phyloP scores from a whole-genome alignment of 805 yeast genomes.

The Candida andamanensis region DNA sequence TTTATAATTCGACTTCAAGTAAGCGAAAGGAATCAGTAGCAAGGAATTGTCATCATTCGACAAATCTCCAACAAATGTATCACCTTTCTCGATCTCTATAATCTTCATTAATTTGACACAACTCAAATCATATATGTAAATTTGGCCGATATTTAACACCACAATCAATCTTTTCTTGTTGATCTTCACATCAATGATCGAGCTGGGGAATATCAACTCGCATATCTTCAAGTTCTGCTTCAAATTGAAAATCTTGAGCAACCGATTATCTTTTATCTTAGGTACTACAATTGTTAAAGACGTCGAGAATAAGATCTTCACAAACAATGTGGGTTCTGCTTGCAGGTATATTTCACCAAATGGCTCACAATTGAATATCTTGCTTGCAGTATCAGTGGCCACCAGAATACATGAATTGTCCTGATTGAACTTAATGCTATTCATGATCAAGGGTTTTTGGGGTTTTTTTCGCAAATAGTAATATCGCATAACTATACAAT shows the following conservation, averaged over 20 bases:
- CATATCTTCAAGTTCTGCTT: slow-evolving; percentile 56
- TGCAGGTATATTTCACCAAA: slow-evolving; percentile 37
- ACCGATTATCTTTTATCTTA: slow-evolving; percentile 19
- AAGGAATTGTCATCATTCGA: slow-evolving; percentile 31
- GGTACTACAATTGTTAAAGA: slow-evolving; percentile 39
- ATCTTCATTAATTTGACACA: slow-evolving; percentile 71
- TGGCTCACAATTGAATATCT: slow-evolving; percentile 42
- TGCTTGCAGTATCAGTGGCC: slow-evolving; percentile 27
- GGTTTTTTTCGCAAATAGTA: too few relatives aligned
- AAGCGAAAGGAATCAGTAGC: slow-evolving; percentile 30
- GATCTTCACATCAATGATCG: slow-evolving; percentile 65
- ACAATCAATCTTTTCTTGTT: slow-evolving; percentile 81
- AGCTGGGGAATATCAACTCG: slow-evolving; percentile 80
- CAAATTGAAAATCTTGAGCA: slow-evolving; percentile 34
- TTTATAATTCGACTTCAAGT: slow-evolving; percentile 7
- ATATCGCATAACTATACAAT: too few relatives aligned
- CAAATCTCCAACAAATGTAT: slow-evolving; percentile 29
- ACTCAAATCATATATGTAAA: slow-evolving; percentile 83
- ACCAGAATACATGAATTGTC: slow-evolving; percentile 36
- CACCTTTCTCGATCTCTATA: slow-evolving; percentile 14
- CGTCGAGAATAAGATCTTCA: slow-evolving; percentile 38
- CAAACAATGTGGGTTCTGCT: slow-evolving; percentile 23
- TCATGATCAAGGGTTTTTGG: slow-evolving; percentile 21
- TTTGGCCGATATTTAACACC: slow-evolving; percentile 66
- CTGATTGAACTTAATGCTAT: slow-evolving; percentile 38